Conservation (phyloP, 306 rosid genomes). For the Cicer bijugum region DNA sequence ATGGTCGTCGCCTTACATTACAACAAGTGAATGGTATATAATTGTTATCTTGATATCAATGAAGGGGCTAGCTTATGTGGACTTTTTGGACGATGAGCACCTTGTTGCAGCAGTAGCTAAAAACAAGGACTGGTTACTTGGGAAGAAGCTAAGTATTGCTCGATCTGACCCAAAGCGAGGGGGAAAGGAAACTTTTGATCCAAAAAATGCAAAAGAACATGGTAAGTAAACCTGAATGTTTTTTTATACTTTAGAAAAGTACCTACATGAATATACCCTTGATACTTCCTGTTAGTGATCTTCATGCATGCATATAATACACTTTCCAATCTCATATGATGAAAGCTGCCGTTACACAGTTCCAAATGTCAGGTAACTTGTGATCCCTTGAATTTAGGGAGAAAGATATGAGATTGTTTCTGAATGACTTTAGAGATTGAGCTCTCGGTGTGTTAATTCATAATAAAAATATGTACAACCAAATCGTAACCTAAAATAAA, state of each 20-base stretch:
- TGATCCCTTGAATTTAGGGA: not conserved
- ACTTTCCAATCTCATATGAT: not conserved
- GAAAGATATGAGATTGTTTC: constrained; percentile 4
- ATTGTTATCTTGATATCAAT: constrained; percentile 37
- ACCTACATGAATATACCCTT: constrained; percentile 20
- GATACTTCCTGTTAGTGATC: constrained; percentile 21
- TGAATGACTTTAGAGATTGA: not conserved
- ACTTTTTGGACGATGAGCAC: constrained; percentile 76
- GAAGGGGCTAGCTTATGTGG: constrained; percentile 95
- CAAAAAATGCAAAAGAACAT: constrained; percentile 43
- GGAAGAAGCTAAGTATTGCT: constrained; percentile 82
- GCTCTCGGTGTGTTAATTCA: not conserved
- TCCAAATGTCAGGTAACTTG: not conserved
- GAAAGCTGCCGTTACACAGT: not conserved
- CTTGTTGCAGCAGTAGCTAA: constrained; percentile 82
- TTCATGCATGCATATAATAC: constrained; percentile 14
- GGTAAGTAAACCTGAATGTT: constrained; percentile 47
- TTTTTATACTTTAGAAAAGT: constrained; percentile 2
- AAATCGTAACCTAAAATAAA: not conserved
- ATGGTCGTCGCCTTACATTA: not conserved
- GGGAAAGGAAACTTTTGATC: constrained; percentile 53
- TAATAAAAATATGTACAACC: not conserved
- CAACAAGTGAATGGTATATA: constrained; percentile 27
- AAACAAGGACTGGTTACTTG: constrained; percentile 64
- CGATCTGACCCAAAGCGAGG: constrained; percentile 79